Conservation (phyloP, 2,329 filamentous ascomycete genomes). For the Rasamsonia emersonii region DNA sequence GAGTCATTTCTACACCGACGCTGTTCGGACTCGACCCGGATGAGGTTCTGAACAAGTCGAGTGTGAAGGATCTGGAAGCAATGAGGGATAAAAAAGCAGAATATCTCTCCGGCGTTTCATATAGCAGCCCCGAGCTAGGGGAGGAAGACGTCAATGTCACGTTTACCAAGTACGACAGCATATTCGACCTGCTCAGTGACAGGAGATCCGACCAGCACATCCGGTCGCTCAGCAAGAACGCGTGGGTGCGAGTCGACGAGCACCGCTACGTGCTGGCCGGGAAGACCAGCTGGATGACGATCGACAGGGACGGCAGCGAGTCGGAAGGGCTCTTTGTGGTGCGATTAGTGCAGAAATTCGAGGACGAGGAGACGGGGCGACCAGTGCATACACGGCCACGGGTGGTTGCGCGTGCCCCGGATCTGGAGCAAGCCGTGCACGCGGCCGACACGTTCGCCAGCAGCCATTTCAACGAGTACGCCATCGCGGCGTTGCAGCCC, state of each 20-base stretch:
- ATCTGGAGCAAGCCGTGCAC: constrained; percentile 68
- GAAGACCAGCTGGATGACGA: constrained; percentile 51
- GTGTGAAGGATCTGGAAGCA: constrained; percentile 52
- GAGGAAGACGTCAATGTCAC: constrained; percentile 47
- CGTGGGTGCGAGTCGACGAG: constrained; percentile 74
- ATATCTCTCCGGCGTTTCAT: constrained; percentile 16
- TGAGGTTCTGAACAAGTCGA: constrained; percentile 62
- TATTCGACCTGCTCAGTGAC: constrained; percentile 85
- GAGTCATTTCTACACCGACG: constrained; percentile 83
- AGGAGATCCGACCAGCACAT: constrained; percentile 71
- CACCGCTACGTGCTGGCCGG: constrained; percentile 64
- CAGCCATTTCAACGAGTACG: constrained; percentile 55
- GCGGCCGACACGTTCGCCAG: constrained; percentile 75
- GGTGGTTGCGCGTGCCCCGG: constrained; percentile 55
- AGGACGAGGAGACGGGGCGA: constrained; percentile 20
- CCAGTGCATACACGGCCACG: constrained; percentile 60
- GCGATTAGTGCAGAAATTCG: constrained; percentile 23
- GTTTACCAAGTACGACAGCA: constrained; percentile 84
- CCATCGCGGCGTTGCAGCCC: constrained; percentile 55
- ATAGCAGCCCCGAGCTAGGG: constrained; percentile 1
- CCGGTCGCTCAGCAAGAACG: constrained; percentile 60
- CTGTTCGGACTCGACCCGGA: constrained; percentile 85
- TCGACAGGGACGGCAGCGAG: constrained; percentile 31
- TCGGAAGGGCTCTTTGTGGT: constrained; percentile 21
- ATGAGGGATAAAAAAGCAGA: constrained; percentile 36